Base-by-base conservation (phyloP, 2,329 filamentous ascomycete genomes). In the Epichloe scottii region DNA sequence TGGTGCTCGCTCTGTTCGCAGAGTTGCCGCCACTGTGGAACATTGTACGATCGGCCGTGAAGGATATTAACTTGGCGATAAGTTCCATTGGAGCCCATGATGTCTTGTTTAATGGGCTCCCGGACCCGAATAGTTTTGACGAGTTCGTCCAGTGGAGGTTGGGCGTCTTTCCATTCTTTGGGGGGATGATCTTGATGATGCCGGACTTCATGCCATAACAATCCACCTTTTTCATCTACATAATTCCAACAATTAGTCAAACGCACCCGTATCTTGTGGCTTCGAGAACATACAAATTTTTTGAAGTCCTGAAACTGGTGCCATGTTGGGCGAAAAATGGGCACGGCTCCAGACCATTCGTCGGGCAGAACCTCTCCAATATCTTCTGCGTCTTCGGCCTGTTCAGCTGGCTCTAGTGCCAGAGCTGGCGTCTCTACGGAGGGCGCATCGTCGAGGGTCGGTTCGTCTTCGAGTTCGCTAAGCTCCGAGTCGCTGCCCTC, bases 61-160 rank as follows among this genome's bases (percentile, higher is more conserved):
- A 97, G 84, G 53, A 98, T 90, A 64, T 98, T 98, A 62, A 93
- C 88, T 67, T 98, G 93, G 37, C 91, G 91, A 65, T 96, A 98
- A 51, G 88, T 94, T 51, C 93, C 94, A 63, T 91, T 89, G 48
- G 87, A 89, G 41, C 93, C 93, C 75, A 94, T 91, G 61, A 98
- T 98, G 62, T 98, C 93, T 68, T 98, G 93, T 63, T 89, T 95
- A 65, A 98, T 97, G 3, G 93, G 93, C 58, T 98, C 94, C 68
- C 91, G 91, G 62, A 98, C 90, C 63, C 84, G 85, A 66, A 98
- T 87, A 55, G 85, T 84, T 70, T 96, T 97, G 57, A 98, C 79
- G 48, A 89, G 77, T 60, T 96, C 86, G 62, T 93, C 83, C 55
- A 96, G 79, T 38, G 79, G 74, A 15, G 87, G 87, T 38, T 93